Percentiles rank a stretch among this genome's conserved stretches.
Conservation (phyloP, 2,329 filamentous ascomycete species). For the Sporothrix variecibatus region DNA sequence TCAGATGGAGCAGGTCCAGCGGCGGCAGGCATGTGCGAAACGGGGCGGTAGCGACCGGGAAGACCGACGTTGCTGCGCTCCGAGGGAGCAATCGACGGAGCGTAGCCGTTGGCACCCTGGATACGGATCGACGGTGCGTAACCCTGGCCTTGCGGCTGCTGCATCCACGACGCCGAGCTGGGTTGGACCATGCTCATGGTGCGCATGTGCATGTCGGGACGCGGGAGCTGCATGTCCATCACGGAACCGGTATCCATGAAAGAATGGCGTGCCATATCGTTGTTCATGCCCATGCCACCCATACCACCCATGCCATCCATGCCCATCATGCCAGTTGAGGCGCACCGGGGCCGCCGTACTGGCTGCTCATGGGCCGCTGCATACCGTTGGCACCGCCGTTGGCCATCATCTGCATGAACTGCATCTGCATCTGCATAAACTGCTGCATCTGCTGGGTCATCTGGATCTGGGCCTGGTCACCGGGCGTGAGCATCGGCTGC, state of each 20-base stretch:
- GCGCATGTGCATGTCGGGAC: slow-evolving; percentile 54
- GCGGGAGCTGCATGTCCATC: slow-evolving; percentile 44
- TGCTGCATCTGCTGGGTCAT: slow-evolving; percentile 82
- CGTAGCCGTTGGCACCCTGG: slow-evolving; percentile 63
- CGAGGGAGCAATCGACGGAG: slow-evolving; percentile 89
- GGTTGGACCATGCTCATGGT: slow-evolving; percentile 86
- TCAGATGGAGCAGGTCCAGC: slow-evolving; percentile 38
- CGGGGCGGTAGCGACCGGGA: slow-evolving; percentile 86
- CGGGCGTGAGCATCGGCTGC: slow-evolving; percentile 51
- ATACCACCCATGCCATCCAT: slow-evolving; percentile 46
- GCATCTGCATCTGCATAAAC: slow-evolving; percentile 94
- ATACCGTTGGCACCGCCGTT: slow-evolving; percentile 37
- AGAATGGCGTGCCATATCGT: slow-evolving; percentile 45
- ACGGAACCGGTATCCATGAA: slow-evolving; percentile 50
- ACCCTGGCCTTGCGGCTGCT: slow-evolving; percentile 44
- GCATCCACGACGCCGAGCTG: slow-evolving; percentile 60
- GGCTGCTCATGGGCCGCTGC: slow-evolving; percentile 31
- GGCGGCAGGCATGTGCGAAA: slow-evolving; percentile 62
- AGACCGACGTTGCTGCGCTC: slow-evolving; percentile 93
- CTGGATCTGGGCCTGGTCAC: slow-evolving; percentile 74
- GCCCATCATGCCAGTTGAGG: slow-evolving; percentile 39
- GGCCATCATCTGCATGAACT: slow-evolving; percentile 84
- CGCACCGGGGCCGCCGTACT: slow-evolving; percentile 33
- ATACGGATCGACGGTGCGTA: slow-evolving; percentile 54
- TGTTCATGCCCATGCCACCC: slow-evolving; percentile 36